phyloP scores from a whole-genome alignment of 139 green algal species.

The Ostreobium quekettii region DNA sequence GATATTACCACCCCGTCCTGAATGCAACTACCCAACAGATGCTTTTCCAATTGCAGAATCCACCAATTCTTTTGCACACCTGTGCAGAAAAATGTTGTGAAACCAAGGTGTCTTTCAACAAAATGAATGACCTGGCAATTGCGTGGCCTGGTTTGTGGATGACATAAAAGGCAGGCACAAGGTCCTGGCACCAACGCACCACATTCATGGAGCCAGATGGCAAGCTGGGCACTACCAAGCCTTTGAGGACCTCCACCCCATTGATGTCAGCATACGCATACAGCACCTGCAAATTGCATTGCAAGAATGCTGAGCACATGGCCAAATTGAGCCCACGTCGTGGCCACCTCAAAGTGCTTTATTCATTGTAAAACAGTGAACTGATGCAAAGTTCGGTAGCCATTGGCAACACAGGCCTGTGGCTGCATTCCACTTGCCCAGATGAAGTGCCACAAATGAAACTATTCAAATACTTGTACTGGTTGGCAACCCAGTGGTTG shows the following conservation, averaged over 20 bases:
- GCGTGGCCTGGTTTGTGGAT: background rate
- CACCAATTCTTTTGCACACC: no score
- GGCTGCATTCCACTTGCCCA: background rate
- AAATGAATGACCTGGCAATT: background rate
- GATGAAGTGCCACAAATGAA: background rate
- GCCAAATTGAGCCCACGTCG: background rate
- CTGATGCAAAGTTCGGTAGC: background rate
- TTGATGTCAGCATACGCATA: slow-evolving; percentile 33
- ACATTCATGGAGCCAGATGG: slow-evolving; percentile 2
- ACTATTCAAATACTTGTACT: no score
- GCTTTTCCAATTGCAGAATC: no score
- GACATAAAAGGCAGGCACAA: background rate
- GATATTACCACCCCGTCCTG: background rate
- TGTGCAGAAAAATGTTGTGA: background rate
- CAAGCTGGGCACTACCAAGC: slow-evolving; percentile 49
- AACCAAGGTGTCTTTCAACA: background rate
- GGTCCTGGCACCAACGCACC: background rate
- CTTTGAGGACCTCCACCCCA: slow-evolving; percentile 31
- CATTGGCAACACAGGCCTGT: background rate
- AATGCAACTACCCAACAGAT: background rate
- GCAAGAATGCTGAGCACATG: background rate
- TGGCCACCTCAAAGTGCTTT: background rate
- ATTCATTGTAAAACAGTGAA: background rate
- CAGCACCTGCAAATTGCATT: slow-evolving; percentile 25
- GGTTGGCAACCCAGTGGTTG: no score